Evolutionary conservation across 2,329 filamentous ascomycete genomes (phyloP).

Genomic region (Madurella mycetomatis): DNA sequence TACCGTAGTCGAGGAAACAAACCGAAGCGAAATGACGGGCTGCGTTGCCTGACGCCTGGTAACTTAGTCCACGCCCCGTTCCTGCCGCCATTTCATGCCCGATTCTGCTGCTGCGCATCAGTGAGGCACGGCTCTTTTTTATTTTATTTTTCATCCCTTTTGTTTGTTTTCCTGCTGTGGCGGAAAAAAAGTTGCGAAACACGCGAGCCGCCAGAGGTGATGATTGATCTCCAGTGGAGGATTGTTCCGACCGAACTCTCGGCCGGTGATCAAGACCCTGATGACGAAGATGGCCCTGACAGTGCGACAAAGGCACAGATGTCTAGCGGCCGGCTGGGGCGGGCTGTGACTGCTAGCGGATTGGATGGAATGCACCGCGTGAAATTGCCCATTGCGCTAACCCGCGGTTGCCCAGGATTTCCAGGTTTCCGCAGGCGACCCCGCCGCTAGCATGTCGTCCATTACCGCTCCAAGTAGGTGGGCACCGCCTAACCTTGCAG

Average conservation of each 20-base stretch:
- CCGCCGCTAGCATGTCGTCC: constrained; percentile 15
- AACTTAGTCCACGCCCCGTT: not conserved
- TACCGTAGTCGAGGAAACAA: constrained; percentile 9
- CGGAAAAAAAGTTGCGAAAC: constrained; percentile 3
- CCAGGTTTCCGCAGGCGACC: constrained; percentile 16
- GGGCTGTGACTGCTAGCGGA: constrained; percentile 4
- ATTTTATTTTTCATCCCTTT: too few relatives aligned
- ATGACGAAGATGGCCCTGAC: constrained; percentile 6
- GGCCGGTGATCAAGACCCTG: constrained; percentile 13
- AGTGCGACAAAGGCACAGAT: constrained; percentile 13
- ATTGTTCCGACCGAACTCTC: constrained; percentile 12
- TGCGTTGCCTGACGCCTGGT: not conserved
- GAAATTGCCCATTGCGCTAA: constrained; percentile 13
- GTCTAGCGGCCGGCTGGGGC: not conserved
- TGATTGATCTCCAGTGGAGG: constrained; percentile 19
- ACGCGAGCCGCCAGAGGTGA: constrained; percentile 1
- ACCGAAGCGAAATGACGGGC: constrained; percentile 10
- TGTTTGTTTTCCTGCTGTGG: not conserved
- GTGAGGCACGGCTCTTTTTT: constrained; percentile 4
- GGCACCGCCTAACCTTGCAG: constrained; percentile 19
- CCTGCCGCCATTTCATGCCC: not conserved
- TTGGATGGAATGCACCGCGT: constrained; percentile 6
- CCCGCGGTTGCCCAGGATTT: constrained; percentile 13
- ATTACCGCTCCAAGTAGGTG: constrained; percentile 16
- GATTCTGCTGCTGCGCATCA: constrained; percentile 6